Percentiles rank a stretch among this genome's conserved stretches.
phyloP scores from a whole-genome alignment of 257 asterid species.

The Nicotiana obtusifolia region DNA sequence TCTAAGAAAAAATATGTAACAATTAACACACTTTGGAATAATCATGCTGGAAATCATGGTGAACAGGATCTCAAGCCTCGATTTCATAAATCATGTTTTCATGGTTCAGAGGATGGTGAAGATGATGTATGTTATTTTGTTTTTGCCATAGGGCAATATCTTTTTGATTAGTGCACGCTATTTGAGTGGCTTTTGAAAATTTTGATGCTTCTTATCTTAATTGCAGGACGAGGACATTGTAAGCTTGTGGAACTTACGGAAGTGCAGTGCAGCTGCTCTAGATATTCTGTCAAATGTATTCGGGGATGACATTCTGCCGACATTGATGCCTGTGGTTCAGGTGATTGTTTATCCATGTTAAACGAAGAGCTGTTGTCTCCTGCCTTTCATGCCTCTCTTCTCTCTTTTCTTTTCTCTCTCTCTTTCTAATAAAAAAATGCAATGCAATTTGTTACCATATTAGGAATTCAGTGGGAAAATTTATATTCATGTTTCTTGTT shows the following conservation, averaged over 20 bases:
- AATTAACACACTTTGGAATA: neutral
- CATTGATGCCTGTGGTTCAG: slow-evolving; percentile 86
- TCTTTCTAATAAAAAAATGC: neutral
- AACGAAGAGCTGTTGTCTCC: neutral
- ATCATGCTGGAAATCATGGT: neutral
- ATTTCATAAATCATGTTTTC: slow-evolving; percentile 93
- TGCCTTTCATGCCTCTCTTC: neutral
- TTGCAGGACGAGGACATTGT: slow-evolving; percentile 56
- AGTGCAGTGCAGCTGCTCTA: slow-evolving; percentile 73
- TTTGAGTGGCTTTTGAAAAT: neutral
- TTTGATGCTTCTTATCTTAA: neutral
- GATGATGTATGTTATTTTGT: slow-evolving; percentile 53
- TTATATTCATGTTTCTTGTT: too few species aligned
- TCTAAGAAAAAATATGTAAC: neutral
- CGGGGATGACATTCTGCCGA: slow-evolving; percentile 83
- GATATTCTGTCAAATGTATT: slow-evolving; percentile 69
- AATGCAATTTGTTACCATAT: too few species aligned
- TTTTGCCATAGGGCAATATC: neutral
- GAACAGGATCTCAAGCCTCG: slow-evolving; percentile 94
- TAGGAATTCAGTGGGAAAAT: too few species aligned
- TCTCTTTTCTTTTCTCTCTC: neutral
- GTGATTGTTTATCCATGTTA: slow-evolving; percentile 21
- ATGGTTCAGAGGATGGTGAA: slow-evolving; percentile 87
- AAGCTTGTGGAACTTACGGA: slow-evolving; percentile 90
- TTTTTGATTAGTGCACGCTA: neutral